Percentiles rank a stretch among this genome's conserved stretches.
Conservation (phyloP, 306 rosid species). For the Medicago ruthenica region DNA sequence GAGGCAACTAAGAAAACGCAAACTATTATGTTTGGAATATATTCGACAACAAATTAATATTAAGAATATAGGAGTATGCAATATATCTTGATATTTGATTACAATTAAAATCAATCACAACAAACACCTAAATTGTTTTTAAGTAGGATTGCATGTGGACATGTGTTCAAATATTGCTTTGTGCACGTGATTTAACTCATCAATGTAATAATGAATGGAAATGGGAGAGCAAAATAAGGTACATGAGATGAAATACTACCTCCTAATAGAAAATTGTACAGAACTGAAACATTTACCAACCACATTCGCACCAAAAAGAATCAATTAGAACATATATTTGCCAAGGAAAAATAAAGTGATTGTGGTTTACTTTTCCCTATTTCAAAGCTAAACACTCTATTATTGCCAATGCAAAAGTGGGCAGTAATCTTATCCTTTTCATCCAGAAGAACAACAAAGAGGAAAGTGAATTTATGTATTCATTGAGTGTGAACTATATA, state of each 20-base stretch:
- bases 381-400: not conserved
- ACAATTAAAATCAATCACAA: constrained; percentile 2
- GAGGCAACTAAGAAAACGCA: constrained; percentile 62
- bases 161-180: not conserved
- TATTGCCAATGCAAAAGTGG: not conserved
- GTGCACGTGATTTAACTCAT: constrained; percentile 24
- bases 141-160: not conserved
- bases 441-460: constrained; percentile 7
- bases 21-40: constrained; percentile 22
- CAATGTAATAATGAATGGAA: constrained; percentile 1
- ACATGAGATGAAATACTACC: not conserved
- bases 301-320: not conserved
- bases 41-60: constrained; percentile 12
- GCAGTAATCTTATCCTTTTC: constrained; percentile 6
- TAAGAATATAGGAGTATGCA: constrained; percentile 13
- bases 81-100: constrained; percentile 23
- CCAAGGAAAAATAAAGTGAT: not conserved
- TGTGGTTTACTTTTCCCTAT: not conserved
- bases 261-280: not conserved
- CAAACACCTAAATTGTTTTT: not conserved
- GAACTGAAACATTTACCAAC: not conserved
- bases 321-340: not conserved
- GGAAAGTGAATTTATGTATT: not conserved
- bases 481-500: not conserved
- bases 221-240: not conserved